These are phyloP conservation scores for Streptanthus diversifolius DNA, from an alignment of 345 rosid species.

Conservation along the genomic window DNA sequence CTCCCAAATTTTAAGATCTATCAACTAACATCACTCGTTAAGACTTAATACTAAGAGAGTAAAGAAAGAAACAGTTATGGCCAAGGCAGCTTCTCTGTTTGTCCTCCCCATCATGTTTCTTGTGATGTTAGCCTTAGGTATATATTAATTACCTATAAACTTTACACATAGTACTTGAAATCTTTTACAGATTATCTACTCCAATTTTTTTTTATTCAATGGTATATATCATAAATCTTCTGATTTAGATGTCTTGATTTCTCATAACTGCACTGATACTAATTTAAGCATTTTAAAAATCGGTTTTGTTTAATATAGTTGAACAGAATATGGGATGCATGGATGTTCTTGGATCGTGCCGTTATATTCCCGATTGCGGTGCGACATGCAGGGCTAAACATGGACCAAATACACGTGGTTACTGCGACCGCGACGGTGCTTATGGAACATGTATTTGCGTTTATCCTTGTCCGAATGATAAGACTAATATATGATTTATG, in stretches of 20 bases:
- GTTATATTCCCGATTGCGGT: neutral
- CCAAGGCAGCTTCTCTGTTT: neutral
- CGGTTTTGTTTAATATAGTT: constrained; percentile 3
- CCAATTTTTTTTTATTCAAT: neutral
- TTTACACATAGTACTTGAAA: neutral
- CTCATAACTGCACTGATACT: neutral
- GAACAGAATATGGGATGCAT: constrained; percentile 10
- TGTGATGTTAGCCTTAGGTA: constrained; percentile 7
- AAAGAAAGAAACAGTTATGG: neutral
- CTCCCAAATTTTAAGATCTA: neutral
- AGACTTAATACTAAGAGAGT: neutral
- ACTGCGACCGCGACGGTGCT: constrained; percentile 7
- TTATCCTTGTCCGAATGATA: neutral
- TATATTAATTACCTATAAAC: neutral
- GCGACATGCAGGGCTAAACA: neutral
- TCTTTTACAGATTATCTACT: neutral
- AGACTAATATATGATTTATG: neutral
- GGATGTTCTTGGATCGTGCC: constrained; percentile 10
- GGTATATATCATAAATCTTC: neutral
- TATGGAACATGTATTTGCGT: neutral
- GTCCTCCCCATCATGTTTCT: constrained; percentile 5
- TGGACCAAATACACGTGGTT: neutral
- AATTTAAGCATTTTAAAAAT: neutral
- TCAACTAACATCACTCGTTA: neutral
- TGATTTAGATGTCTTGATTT: neutral